Evolutionary conservation across 306 rosid genomes (phyloP).

Genomic region (Morella rubra): DNA sequence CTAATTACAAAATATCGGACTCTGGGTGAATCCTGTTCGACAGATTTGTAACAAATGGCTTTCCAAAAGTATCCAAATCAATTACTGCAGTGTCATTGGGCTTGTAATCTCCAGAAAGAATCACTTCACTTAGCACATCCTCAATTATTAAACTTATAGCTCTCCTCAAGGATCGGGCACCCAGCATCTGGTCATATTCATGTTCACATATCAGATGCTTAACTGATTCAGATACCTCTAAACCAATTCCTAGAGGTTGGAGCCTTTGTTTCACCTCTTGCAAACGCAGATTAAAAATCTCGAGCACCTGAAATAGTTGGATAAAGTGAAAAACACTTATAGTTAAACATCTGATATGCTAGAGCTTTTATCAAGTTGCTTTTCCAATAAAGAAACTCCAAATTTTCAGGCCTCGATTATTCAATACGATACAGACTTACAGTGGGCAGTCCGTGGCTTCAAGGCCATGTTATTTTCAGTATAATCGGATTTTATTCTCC

Average conservation of each 20-base stretch:
- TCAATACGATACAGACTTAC: neutral
- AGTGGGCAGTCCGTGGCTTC: too few species aligned
- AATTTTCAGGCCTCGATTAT: neutral
- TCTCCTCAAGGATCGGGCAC: constrained; percentile 81
- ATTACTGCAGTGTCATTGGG: constrained; percentile 66
- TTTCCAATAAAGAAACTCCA: neutral
- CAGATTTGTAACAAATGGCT: constrained; percentile 50
- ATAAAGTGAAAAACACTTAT: neutral
- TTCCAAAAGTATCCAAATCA: constrained; percentile 73
- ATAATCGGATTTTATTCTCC: neutral
- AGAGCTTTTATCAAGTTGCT: neutral
- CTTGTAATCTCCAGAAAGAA: constrained; percentile 57
- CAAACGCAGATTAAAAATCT: constrained; percentile 63
- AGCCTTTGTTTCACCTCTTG: constrained; percentile 70
- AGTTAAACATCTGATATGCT: neutral
- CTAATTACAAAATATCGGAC: constrained; percentile 41
- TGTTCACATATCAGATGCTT: constrained; percentile 55
- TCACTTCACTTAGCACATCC: constrained; percentile 73
- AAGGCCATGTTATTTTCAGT: neutral
- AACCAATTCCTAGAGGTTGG: constrained; percentile 47
- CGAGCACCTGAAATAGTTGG: constrained; percentile 53
- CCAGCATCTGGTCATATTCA: constrained; percentile 71
- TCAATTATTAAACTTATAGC: constrained; percentile 65
- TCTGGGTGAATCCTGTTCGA: constrained; percentile 47
- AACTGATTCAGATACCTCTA: constrained; percentile 72